These are phyloP conservation scores for Blastobotrys persicus DNA, from an alignment of 1,139 yeast species.

Conservation along the genomic window DNA sequence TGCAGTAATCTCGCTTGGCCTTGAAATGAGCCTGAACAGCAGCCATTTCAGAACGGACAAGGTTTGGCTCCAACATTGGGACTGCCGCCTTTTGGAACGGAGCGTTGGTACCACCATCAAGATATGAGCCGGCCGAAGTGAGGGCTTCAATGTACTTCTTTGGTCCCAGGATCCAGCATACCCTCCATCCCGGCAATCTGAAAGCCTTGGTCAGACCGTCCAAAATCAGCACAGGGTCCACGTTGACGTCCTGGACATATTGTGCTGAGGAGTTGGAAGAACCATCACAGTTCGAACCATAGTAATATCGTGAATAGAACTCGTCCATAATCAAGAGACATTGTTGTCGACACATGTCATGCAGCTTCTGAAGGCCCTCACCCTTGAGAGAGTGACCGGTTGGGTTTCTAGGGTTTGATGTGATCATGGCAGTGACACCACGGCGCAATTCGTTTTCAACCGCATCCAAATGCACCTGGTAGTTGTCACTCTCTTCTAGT, in stretches of 20 bases:
- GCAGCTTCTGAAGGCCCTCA: conserved; percentile 52
- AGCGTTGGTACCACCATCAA: conserved; percentile 66
- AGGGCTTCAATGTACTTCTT: conserved; percentile 59
- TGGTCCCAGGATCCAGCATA: conserved; percentile 68
- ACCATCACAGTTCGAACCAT: conserved; percentile 59
- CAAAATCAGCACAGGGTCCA: conserved; percentile 60
- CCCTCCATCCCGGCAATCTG: conserved; percentile 69
- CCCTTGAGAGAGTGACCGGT: conserved; percentile 59
- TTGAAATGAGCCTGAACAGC: conserved; percentile 62
- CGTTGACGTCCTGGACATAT: conserved; percentile 56
- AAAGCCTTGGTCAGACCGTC: conserved; percentile 67
- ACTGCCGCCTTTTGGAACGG: conserved; percentile 66
- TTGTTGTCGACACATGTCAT: conserved; percentile 54
- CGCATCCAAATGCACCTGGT: conserved; percentile 56
- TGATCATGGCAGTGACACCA: conserved; percentile 61
- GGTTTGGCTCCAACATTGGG: conserved; percentile 53
- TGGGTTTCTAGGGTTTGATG: conserved; percentile 68
- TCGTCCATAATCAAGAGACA: conserved; percentile 68
- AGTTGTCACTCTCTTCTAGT: conserved; percentile 57
- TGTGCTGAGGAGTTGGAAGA: conserved; percentile 56
- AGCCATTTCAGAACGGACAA: conserved; percentile 55
- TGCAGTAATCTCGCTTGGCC: conserved; percentile 59
- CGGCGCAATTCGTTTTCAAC: conserved; percentile 55
- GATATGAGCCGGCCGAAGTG: conserved; percentile 60
- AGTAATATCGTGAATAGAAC: conserved; percentile 62